Evolutionary conservation across 2,329 filamentous ascomycete species (phyloP).

Genomic region (Pleurostoma richardsiae): DNA sequence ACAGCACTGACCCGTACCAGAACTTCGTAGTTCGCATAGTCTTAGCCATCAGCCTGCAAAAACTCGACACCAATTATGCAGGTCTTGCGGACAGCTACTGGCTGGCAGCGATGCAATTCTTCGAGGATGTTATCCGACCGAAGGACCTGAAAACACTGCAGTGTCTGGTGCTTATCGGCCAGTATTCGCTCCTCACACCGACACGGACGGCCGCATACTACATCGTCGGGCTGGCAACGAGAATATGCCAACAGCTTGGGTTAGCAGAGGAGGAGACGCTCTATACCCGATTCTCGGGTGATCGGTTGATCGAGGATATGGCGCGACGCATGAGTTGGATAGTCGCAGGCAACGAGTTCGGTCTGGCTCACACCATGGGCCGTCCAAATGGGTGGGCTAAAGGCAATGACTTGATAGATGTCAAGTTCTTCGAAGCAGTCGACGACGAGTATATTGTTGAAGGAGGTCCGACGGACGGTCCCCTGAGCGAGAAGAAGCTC

Average conservation of each 20-base stretch:
- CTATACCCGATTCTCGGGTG: constrained; percentile 54
- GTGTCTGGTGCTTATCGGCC: constrained; percentile 79
- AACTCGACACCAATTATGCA: constrained; percentile 83
- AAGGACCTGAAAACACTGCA: constrained; percentile 90
- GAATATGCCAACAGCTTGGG: constrained; percentile 84
- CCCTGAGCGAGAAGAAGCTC: constrained; percentile 75
- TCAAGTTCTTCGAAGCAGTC: constrained; percentile 76
- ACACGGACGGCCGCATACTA: constrained; percentile 92
- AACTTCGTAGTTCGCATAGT: constrained; percentile 90
- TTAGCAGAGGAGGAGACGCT: constrained; percentile 88
- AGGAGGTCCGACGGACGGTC: constrained; percentile 67
- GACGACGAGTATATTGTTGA: constrained; percentile 80
- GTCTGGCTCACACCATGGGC: constrained; percentile 81
- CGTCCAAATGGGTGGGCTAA: constrained; percentile 82
- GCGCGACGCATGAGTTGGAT: constrained; percentile 85
- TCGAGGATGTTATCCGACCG: constrained; percentile 78
- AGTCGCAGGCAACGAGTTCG: constrained; percentile 81
- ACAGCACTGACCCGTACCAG: constrained; percentile 71
- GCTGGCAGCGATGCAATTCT: constrained; percentile 76
- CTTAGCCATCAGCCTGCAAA: constrained; percentile 90
- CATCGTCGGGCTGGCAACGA: constrained; percentile 80
- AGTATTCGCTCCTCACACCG: constrained; percentile 89
- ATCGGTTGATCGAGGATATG: constrained; percentile 81
- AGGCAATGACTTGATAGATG: constrained; percentile 75
- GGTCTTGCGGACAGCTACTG: constrained; percentile 94